Conservation (phyloP, 345 rosid species). For the Microthlaspi erraticum region DNA sequence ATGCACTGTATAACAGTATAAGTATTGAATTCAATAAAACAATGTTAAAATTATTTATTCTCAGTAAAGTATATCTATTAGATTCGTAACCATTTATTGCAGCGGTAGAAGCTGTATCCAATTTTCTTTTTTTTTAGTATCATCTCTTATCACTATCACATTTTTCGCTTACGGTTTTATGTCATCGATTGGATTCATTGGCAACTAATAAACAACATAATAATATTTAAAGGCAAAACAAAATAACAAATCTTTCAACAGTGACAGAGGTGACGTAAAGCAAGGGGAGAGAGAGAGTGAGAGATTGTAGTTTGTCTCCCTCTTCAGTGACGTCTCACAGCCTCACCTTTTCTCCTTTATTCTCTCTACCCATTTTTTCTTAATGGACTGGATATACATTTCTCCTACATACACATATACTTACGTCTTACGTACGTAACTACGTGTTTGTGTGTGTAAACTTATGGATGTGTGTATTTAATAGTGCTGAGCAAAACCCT, state of each 20-base stretch:
- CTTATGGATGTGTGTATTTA: not conserved
- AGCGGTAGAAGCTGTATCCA: no score
- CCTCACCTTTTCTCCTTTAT: slow-evolving; percentile 47
- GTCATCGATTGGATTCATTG: not conserved
- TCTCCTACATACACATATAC: not conserved
- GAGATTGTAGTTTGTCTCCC: slow-evolving; percentile 47
- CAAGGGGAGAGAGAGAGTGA: slow-evolving; percentile 39
- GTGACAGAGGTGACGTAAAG: slow-evolving; percentile 53
- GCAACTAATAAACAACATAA: not conserved
- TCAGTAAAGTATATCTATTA: no score
- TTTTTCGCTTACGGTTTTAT: not conserved
- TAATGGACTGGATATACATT: slow-evolving; percentile 23
- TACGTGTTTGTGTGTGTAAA: slow-evolving; percentile 24
- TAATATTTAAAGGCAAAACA: slow-evolving; percentile 33
- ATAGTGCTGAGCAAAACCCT: slow-evolving; percentile 31
- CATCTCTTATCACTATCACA: no score
- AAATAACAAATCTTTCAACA: slow-evolving; percentile 41
- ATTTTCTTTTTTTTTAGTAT: no score
- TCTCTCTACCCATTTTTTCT: slow-evolving; percentile 31
- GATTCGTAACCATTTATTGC: no score
- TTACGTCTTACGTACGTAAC: not conserved
- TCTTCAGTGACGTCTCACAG: slow-evolving; percentile 46
- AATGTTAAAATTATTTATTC: not conserved
- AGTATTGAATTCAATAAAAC: not conserved
- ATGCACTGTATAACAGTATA: not conserved